These are phyloP conservation scores for Pseudonitzschia multiseries DNA, from an alignment of 108 stramenopile genomes.

Conservation along the genomic window DNA sequence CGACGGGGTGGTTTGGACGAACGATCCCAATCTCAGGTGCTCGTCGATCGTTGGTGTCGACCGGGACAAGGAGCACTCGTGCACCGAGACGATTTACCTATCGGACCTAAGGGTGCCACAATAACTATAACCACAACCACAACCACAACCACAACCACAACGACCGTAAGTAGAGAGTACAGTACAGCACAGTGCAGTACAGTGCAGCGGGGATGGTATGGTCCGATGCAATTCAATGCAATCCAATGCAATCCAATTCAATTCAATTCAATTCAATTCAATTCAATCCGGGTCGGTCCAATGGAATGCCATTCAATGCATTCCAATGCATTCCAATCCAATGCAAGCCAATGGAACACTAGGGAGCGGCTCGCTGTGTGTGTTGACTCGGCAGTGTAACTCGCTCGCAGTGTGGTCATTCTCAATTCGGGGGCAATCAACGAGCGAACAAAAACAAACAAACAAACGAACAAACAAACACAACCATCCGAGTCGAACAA, in stretches of 20 bases:
- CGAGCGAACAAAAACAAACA: no score
- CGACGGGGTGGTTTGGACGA: conserved; percentile 17
- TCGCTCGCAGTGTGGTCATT: no score
- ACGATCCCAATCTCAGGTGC: conserved; percentile 30
- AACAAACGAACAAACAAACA: no score
- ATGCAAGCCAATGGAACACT: no score
- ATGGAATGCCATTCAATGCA: no score
- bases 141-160: conserved; percentile 4
- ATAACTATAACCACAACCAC: background rate
- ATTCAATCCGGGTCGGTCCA: no score
- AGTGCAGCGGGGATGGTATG: background rate
- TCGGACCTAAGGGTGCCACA: conserved; percentile 10
- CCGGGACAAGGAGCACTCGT: conserved; percentile 14
- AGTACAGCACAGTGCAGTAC: no score
- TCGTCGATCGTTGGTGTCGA: conserved; percentile 13
- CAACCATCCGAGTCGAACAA: no score
- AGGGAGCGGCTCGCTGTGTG: no score
- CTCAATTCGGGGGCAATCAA: no score
- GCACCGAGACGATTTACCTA: conserved; percentile 29
- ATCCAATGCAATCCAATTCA: background rate
- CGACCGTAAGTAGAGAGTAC: background rate
- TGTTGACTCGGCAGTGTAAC: no score
- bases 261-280: background rate
- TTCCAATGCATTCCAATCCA: no score
- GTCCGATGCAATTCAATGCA: background rate